Base-by-base conservation (phyloP, 2,329 filamentous ascomycete species). In the Allantophomopsis lycopodina region DNA sequence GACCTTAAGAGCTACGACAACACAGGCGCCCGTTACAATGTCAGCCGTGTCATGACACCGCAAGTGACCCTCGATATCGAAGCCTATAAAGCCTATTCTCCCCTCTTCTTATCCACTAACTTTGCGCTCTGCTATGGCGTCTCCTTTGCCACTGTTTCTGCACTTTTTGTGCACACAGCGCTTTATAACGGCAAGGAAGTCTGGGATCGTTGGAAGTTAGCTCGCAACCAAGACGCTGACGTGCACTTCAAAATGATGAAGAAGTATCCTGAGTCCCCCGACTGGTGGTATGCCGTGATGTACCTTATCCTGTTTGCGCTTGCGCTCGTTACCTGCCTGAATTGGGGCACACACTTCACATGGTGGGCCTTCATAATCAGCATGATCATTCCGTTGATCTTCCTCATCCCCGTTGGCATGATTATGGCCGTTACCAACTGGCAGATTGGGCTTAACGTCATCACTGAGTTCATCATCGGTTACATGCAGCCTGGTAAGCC, bases 1-100 rank as follows among this genome's bases (percentile, higher is more conserved):
- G 79, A 83, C 51, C 73, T 76, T 1, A 64, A 63, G 34, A 83
- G 74, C 17, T 84, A 84, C 50, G 81, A 86, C 57, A 85, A 86
- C 50, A 82, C 69, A 0, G 80, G 76, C 3, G 48, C 58, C 0
- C 42, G 46, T 0, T 87, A 86, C 59, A 73, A 86, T 49, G 79
- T 81, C 1, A 63, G 63, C 4, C 68, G 68, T 6, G 71, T 87
- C 35, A 58, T 85, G 3, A 78, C 70, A 1, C 51, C 69, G 0
- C 66, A 80, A 2, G 72, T 72, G 37, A 79, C 70, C 0, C 63
- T 86, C 15, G 65, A 85, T 48, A 64, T 71, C 44, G 62, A 65
- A 34, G 76, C 73, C 3, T 85, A 85, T 55, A 60, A 75, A 47
- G 63, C 62, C 1, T 84, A 85, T 50, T 83, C 78, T 2, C 79